Conservation (phyloP, 2,329 filamentous ascomycete genomes). For the Simplicillium sp. region DNA sequence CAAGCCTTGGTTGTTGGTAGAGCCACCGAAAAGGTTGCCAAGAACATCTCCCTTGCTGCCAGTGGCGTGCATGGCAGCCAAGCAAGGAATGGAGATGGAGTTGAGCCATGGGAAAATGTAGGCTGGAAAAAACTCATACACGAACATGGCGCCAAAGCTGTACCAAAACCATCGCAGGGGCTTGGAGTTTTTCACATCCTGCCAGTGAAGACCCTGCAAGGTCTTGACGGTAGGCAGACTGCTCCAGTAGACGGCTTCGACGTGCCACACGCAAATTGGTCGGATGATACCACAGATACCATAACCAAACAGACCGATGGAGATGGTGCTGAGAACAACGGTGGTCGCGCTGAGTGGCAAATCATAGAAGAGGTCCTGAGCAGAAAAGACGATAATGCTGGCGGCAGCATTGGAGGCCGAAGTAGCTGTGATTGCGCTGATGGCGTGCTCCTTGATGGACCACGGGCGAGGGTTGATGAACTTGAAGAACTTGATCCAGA, state of each 20-base stretch:
- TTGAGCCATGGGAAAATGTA: conserved; percentile 48
- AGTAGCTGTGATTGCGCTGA: conserved; percentile 43
- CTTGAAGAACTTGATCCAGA: conserved; percentile 26
- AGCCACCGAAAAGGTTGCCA: conserved; percentile 40
- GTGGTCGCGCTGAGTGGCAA: conserved; percentile 33
- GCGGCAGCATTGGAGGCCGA: conserved; percentile 39
- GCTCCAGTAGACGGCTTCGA: conserved; percentile 47
- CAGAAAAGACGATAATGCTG: conserved; percentile 32
- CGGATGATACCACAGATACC: conserved; percentile 43
- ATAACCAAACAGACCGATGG: conserved; percentile 46
- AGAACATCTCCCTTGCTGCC: conserved; percentile 31
- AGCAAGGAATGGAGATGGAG: conserved; percentile 42
- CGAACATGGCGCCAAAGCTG: conserved; percentile 34
- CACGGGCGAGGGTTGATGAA: conserved; percentile 43
- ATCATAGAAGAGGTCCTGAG: conserved; percentile 42
- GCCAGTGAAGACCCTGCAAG: conserved; percentile 45
- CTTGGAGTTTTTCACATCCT: conserved; percentile 37
- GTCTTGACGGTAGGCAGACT: conserved; percentile 42
- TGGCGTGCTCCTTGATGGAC: conserved; percentile 45
- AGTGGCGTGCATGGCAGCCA: conserved; percentile 41
- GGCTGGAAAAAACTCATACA: conserved; percentile 43
- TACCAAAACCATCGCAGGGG: conserved; percentile 44
- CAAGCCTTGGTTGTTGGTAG: conserved; percentile 41
- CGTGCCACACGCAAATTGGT: conserved; percentile 44
- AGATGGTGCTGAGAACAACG: conserved; percentile 38